Evolutionary conservation across 2,329 filamentous ascomycete species (phyloP), one percentile per base, ranked within the genome.

Genomic region (Stylonectria norvegica): DNA sequence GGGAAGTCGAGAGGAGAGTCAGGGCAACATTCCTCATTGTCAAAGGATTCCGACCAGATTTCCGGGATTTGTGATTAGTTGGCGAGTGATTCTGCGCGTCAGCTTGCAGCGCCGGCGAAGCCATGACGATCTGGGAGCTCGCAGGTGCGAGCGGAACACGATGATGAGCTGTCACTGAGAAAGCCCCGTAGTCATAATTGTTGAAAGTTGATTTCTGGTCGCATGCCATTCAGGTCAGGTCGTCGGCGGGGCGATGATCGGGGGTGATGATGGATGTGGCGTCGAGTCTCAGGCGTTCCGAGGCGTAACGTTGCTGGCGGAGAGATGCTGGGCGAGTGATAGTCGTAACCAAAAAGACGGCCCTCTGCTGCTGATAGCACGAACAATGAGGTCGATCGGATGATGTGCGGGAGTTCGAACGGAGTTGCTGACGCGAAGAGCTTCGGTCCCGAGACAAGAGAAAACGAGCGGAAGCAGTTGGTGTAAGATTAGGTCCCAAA

Each of bases 291-390:
- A 34, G 29, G 20, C 39, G n/a, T 35, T 45, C 30, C 20, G 36
- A 16, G 36, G 39, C 31, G 40, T 47, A 38, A 49, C 53, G 44
- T 27, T 49, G 50, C 44, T 52, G 38, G 27, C 37, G 40, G 57
- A 58, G 49, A 48, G 48, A 58, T 58, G 51, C 47, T 61, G 41
- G 47, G 43, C 44, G 45, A 45, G 45, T 48, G 43, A 57, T 50
- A 51, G 54, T 54, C 47, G 58, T 61, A 61, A 57, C 50, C 58
- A 57, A 60, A 61, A 64, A 55, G 40, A 20, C 19, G 45, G 29
- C 45, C 55, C 52, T 49, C 36, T 7, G 22, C 22, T 25, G 22
- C 25, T 41, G 38, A 48, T 44, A 42, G 42, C 50, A 50, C 43
- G 48, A 52, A 47, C n/a, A n/a, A n/a, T n/a, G n/a, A n/a, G n/a